Evolutionary conservation across 129 eudicot species (phyloP), one percentile per base, ranked within the genome.

Genomic region (Lactuca sativa): DNA sequence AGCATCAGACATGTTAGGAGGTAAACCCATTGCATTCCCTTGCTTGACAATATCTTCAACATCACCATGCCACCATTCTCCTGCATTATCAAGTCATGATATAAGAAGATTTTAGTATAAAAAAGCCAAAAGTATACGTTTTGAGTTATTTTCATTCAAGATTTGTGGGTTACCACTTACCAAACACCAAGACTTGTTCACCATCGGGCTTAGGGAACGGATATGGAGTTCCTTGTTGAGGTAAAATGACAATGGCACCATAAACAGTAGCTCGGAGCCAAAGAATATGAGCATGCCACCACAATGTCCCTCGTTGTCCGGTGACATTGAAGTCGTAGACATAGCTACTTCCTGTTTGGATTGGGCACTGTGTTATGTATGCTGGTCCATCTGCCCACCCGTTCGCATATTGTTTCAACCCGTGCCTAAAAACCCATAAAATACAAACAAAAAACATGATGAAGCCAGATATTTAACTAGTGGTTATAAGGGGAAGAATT

Each of bases 371-470:
- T 69, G 83, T 82, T 51, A 82, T 82, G 56, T 82, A 82, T 57
- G 82, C 82, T 2, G 86, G 86, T 12, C 86, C 86, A 41, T 82
- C 86, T 49, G 86, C 86, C 86, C 86, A 82, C 44, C 83, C 86
- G 13, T 82, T 82, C 0, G 80, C 80, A 2, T 62, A 82, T 52
- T 82, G 86, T 69, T 82, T 82, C 64, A 82, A 49, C 18, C 86
- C 86, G 15, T 82, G 86, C 86, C 86, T 82, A 70, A 14, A 59
- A 8, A 12, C 32, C 34, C 9, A 52, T 0, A 66, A 53, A 3
- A 32, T 11, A 43, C 4, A 9, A 43, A 13, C 5, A 9, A 17
- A 2, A 1, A 41, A 33, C n/a, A 17, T 56, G 2, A 37, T 9
- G 34, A 31, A 49, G 18, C 13, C n/a, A 62, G 38, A 31, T 17